These are phyloP conservation scores for Reticulomyxa filosa DNA, from an alignment of 78 protist genomes.

Conservation along the genomic window DNA sequence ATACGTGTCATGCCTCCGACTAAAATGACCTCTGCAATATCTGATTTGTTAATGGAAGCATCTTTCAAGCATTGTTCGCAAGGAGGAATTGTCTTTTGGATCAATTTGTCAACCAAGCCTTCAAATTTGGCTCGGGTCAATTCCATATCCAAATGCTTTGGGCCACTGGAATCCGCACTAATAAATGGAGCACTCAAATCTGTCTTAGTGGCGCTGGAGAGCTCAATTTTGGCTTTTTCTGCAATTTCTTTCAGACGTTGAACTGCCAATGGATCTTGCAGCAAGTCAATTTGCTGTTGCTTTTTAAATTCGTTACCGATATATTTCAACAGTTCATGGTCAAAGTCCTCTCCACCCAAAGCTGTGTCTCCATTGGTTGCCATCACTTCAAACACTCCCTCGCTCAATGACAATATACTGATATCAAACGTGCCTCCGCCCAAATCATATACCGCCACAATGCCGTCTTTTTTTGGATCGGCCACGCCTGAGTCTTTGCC, in stretches of 20 bases:
- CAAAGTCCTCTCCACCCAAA: constrained; percentile 99
- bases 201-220: constrained; percentile 55
- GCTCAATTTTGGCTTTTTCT: constrained; percentile 89
- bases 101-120: constrained; percentile 41
- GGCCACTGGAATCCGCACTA: constrained; percentile 78
- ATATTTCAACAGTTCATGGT: constrained; percentile 36
- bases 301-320: constrained; percentile 63
- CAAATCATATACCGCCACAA: constrained; percentile 49
- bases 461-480: too few relatives aligned
- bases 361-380: constrained; percentile 94
- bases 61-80: constrained; percentile 75
- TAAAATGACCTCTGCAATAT: constrained; percentile 80
- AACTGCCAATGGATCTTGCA: constrained; percentile 66
- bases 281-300: constrained; percentile 35
- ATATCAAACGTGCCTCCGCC: constrained; percentile 99
- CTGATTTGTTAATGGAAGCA: constrained; percentile 44
- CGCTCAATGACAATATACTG: constrained; percentile 75
- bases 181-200: constrained; percentile 90
- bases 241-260: constrained; percentile 92
- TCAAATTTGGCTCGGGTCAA: constrained; percentile 64
- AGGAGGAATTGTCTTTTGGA: constrained; percentile 64
- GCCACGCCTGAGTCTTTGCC: constrained; percentile 19
- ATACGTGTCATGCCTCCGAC: constrained; percentile 96
- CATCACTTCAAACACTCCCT: constrained; percentile 93
- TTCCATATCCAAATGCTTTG: constrained; percentile 71